phyloP scores from a whole-genome alignment of 495 filamentous ascomycete species.

The Penicillium pancosmium region DNA sequence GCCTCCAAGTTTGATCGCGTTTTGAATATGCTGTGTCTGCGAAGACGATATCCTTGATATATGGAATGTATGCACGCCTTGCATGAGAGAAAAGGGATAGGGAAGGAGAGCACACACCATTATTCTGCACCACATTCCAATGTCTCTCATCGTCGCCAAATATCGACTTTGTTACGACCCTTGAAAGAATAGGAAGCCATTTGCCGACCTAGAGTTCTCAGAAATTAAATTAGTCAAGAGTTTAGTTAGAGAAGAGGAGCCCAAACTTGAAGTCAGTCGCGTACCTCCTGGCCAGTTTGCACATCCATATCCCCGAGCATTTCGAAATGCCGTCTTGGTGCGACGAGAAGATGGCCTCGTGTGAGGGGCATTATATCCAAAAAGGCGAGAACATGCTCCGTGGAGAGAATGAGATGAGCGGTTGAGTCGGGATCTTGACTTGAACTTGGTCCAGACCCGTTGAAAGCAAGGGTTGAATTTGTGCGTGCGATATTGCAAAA shows the following conservation, averaged over 20 bases:
- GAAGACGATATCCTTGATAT: background rate
- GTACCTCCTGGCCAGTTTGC: slow-evolving; percentile 55
- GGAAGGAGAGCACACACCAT: slow-evolving; percentile 55
- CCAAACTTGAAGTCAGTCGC: slow-evolving; percentile 8
- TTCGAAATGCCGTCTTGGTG: slow-evolving; percentile 68
- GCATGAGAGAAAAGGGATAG: background rate
- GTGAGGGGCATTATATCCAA: slow-evolving; percentile 88
- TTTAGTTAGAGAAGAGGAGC: background rate
- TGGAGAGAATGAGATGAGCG: slow-evolving; percentile 74
- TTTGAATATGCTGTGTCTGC: too few relatives aligned
- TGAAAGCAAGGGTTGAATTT: slow-evolving; percentile 43
- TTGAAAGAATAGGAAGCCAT: slow-evolving; percentile 75
- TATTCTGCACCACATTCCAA: slow-evolving; percentile 92
- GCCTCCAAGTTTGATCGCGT: too few relatives aligned
- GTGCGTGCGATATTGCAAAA: slow-evolving; percentile 46
- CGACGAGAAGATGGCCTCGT: slow-evolving; percentile 75
- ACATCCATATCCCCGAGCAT: slow-evolving; percentile 68
- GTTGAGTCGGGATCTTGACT: slow-evolving; percentile 30
- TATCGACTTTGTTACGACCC: slow-evolving; percentile 62
- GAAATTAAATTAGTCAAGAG: too few relatives aligned
- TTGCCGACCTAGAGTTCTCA: slow-evolving; percentile 49
- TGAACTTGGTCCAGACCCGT: slow-evolving; percentile 2
- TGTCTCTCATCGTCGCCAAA: slow-evolving; percentile 45
- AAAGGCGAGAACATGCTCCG: slow-evolving; percentile 75
- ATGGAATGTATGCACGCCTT: background rate